Conservation (phyloP, 2,329 filamentous ascomycete genomes). For the Fusarium sp. region DNA sequence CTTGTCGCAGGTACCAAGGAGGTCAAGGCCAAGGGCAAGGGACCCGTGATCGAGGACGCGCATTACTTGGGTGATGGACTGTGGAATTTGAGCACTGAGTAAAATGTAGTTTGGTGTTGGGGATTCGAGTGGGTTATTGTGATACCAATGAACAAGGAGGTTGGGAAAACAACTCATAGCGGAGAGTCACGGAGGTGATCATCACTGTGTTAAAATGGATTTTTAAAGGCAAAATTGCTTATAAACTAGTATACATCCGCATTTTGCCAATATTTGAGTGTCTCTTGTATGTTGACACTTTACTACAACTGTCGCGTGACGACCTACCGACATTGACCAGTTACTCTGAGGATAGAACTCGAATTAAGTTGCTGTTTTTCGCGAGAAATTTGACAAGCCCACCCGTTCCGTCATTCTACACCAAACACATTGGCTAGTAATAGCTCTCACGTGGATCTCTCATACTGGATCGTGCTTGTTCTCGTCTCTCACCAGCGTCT, state of each 20-base stretch:
- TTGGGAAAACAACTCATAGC: background rate
- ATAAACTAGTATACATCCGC: background rate
- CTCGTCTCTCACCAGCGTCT: background rate
- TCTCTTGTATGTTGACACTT: background rate
- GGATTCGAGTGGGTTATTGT: slow-evolving; percentile 16
- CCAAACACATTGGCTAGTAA: too few relatives aligned
- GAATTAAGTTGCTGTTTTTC: rapidly evolving
- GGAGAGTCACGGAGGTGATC: background rate
- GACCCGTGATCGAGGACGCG: slow-evolving; percentile 90
- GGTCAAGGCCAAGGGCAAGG: slow-evolving; percentile 94
- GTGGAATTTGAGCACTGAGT: slow-evolving; percentile 77
- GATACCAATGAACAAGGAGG: slow-evolving; percentile 34
- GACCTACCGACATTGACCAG: background rate
- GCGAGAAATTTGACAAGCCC: too few relatives aligned
- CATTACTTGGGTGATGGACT: slow-evolving; percentile 95
- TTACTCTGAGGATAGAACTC: background rate
- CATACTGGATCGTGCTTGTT: background rate
- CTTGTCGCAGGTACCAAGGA: slow-evolving; percentile 88
- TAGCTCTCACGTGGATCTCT: too few relatives aligned
- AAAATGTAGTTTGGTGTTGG: slow-evolving; percentile 12
- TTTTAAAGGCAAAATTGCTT: background rate
- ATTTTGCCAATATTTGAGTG: background rate
- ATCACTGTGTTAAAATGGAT: background rate
- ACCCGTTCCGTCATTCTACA: too few relatives aligned
- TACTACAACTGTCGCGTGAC: background rate